phyloP scores from a whole-genome alignment of 2,329 filamentous ascomycete genomes.

The Talaromyces pinophilus region DNA sequence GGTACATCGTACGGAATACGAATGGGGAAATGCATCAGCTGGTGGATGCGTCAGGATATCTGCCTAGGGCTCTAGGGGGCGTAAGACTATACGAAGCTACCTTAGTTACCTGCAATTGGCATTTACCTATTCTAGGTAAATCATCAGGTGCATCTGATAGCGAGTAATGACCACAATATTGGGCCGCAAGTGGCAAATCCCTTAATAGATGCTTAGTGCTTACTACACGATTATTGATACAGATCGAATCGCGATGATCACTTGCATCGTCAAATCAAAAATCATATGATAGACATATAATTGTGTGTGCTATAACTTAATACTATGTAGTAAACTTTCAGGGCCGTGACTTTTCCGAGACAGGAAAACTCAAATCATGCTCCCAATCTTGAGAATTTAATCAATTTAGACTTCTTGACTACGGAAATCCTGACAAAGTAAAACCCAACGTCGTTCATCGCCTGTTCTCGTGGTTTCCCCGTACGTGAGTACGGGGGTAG shows the following conservation, averaged over 20 bases:
- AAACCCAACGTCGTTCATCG: conserved; percentile 2
- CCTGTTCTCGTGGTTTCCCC: background rate
- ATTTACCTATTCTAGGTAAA: background rate
- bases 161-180: background rate
- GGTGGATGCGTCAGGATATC: background rate
- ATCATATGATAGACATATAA: background rate
- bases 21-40: background rate
- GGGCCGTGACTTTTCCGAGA: background rate
- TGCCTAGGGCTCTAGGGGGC: background rate
- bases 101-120: background rate
- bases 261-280: background rate
- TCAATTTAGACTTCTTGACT: conserved; percentile 12
- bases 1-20: background rate
- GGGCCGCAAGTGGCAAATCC: background rate
- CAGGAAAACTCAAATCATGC: background rate
- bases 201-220: background rate
- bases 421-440: conserved; percentile 8
- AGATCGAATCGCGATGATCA: background rate
- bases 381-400: background rate
- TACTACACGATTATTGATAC: background rate
- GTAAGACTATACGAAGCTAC: background rate
- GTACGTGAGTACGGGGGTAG: background rate
- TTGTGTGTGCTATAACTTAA: background rate
- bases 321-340: conserved; percentile 1
- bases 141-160: background rate